Conservation (phyloP, 2,329 filamentous ascomycete genomes). For the Phoma herbarum region DNA sequence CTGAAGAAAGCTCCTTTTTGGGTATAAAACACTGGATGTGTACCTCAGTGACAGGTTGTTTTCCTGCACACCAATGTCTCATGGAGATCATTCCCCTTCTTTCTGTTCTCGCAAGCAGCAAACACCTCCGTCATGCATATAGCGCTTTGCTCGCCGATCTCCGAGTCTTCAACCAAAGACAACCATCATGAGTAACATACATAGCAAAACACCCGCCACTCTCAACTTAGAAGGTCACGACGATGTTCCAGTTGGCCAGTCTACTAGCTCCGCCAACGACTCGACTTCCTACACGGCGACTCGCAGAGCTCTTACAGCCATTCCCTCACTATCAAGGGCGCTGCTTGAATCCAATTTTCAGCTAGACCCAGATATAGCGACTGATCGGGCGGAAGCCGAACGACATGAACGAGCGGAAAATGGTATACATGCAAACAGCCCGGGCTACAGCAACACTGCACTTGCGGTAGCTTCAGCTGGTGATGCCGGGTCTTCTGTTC, state of each 20-base stretch:
- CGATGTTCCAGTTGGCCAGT: not conserved
- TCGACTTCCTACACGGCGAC: not conserved
- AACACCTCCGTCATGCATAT: not conserved
- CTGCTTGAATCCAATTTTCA: not conserved
- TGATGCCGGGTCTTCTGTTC: too few species aligned
- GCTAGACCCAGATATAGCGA: not conserved
- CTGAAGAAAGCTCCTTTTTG: too few species aligned
- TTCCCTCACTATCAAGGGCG: not conserved
- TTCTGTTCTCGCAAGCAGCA: not conserved
- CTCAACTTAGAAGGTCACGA: not conserved
- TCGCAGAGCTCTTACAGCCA: not conserved
- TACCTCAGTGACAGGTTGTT: too few species aligned
- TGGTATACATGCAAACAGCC: too few species aligned
- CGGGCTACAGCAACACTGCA: too few species aligned
- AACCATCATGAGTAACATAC: not conserved
- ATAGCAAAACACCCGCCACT: not conserved
- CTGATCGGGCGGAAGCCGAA: too few species aligned
- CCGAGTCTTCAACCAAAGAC: not conserved
- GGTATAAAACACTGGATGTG: too few species aligned
- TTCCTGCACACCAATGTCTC: not conserved
- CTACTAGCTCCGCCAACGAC: not conserved
- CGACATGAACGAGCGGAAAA: too few species aligned
- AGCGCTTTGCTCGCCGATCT: not conserved
- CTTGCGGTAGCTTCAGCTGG: too few species aligned
- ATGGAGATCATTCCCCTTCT: not conserved